Percentiles rank a stretch among this genome's conserved stretches.
Conservation (phyloP, 163 green algal species). For the Coccomyxa subellipsoidea region DNA sequence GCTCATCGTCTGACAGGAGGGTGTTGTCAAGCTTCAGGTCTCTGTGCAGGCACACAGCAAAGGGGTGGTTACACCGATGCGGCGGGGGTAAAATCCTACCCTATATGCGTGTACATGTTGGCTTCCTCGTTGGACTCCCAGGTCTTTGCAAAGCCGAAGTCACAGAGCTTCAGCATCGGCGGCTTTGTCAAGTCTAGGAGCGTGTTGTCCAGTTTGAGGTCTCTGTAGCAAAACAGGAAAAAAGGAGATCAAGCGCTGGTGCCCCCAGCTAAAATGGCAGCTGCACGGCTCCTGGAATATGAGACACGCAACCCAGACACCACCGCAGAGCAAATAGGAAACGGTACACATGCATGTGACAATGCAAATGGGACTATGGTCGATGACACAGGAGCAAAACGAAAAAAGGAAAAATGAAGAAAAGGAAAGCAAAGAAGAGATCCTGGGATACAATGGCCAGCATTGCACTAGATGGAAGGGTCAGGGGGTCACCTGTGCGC, state of each 20-base stretch:
- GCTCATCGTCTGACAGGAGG: conserved; percentile 66
- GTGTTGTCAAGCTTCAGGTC: conserved; percentile 93
- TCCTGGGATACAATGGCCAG: neutral
- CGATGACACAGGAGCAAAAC: too few species aligned
- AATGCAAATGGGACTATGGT: too few species aligned
- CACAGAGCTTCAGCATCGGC: conserved; percentile 87
- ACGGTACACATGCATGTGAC: too few species aligned
- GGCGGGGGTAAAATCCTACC: conserved; percentile 29
- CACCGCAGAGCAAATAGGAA: neutral
- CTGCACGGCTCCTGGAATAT: neutral
- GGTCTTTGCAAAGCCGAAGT: conserved; percentile 94
- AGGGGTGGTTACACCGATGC: neutral
- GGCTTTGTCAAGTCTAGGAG: conserved; percentile 65
- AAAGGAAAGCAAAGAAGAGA: neutral
- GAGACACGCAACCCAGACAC: neutral
- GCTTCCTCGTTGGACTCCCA: conserved; percentile 65
- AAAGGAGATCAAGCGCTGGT: neutral
- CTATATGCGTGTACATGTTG: conserved; percentile 88
- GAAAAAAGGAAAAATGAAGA: too few species aligned
- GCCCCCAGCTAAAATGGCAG: neutral
- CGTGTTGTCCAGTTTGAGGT: conserved; percentile 94
- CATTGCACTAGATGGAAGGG: neutral
- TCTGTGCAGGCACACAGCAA: conserved; percentile 47
- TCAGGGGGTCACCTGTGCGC: conserved; percentile 46
- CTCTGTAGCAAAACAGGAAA: conserved; percentile 37